Percentiles rank a stretch among this genome's conserved stretches.
These are phyloP conservation scores for Protomyces pachydermus DNA, from an alignment of 1,139 yeast species.

Conservation along the genomic window DNA sequence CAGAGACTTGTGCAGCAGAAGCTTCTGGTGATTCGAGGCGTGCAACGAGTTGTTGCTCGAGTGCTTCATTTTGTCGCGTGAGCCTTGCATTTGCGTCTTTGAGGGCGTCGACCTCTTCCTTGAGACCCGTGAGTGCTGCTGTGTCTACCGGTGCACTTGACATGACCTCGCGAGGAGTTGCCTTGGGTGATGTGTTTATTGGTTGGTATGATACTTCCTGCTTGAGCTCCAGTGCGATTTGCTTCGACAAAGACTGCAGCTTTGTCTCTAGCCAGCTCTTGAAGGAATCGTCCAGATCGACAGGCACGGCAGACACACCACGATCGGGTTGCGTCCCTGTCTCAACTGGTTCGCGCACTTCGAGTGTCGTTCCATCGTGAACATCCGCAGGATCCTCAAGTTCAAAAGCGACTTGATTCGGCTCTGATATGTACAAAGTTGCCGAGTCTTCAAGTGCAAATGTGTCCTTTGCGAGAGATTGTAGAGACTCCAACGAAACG, in stretches of 20 bases:
- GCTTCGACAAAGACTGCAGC: not conserved
- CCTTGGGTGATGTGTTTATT: not conserved
- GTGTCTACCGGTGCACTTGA: not conserved
- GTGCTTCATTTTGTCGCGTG: not conserved
- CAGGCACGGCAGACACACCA: not conserved
- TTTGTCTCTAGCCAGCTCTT: not conserved
- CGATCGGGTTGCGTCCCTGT: not conserved
- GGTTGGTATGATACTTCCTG: not conserved
- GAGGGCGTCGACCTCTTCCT: not conserved
- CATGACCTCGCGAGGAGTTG: not conserved
- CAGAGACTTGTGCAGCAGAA: not conserved
- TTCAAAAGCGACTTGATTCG: conserved; percentile 48
- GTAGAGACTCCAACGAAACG: not conserved
- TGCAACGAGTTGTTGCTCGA: not conserved
- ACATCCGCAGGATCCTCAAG: conserved; percentile 54
- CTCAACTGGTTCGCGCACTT: not conserved
- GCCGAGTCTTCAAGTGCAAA: conserved; percentile 57
- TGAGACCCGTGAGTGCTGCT: not conserved
- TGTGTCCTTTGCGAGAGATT: not conserved
- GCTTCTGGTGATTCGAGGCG: not conserved
- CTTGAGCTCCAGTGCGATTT: not conserved
- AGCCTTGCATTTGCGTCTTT: not conserved
- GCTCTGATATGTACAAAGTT: conserved; percentile 42
- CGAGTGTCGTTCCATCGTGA: not conserved
- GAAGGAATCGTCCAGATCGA: not conserved